Conservation (phyloP, 2,329 filamentous ascomycete species). For the Ceratocystis cubensis region DNA sequence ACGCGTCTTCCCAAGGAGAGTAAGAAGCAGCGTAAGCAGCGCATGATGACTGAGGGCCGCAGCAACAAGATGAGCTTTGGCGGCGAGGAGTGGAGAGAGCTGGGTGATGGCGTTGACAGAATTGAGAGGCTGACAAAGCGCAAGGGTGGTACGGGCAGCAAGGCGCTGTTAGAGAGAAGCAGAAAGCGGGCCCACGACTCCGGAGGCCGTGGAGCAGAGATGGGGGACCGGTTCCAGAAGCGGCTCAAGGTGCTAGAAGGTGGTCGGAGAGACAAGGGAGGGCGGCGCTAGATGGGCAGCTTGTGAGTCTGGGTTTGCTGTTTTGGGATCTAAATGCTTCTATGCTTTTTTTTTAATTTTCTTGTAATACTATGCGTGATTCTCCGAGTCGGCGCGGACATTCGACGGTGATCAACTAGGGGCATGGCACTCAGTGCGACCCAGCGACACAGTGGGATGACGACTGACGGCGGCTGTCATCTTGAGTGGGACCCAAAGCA, state of each 20-base stretch:
- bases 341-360: background rate
- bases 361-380: background rate
- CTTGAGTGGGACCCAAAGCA: too few species aligned
- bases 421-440: too few species aligned
- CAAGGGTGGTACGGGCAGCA: slow-evolving; percentile 46
- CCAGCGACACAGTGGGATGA: too few species aligned
- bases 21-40: slow-evolving; percentile 72
- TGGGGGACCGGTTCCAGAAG: slow-evolving; percentile 66
- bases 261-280: slow-evolving; percentile 33
- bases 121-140: slow-evolving; percentile 71
- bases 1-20: slow-evolving; percentile 70
- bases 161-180: slow-evolving; percentile 64
- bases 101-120: slow-evolving; percentile 74
- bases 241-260: slow-evolving; percentile 45
- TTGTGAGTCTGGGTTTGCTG: background rate
- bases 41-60: slow-evolving; percentile 32
- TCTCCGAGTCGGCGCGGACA: too few species aligned
- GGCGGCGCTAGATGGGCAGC: slow-evolving; percentile 21
- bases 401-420: too few species aligned
- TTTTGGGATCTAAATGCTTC: background rate
- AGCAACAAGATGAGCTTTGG: slow-evolving; percentile 55
- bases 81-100: slow-evolving; percentile 81
- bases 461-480: too few species aligned
- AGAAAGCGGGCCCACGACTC: slow-evolving; percentile 64
- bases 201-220: slow-evolving; percentile 42